Evolutionary conservation across 2,329 filamentous ascomycete genomes (phyloP).

Genomic region (Davidsoniella australis): DNA sequence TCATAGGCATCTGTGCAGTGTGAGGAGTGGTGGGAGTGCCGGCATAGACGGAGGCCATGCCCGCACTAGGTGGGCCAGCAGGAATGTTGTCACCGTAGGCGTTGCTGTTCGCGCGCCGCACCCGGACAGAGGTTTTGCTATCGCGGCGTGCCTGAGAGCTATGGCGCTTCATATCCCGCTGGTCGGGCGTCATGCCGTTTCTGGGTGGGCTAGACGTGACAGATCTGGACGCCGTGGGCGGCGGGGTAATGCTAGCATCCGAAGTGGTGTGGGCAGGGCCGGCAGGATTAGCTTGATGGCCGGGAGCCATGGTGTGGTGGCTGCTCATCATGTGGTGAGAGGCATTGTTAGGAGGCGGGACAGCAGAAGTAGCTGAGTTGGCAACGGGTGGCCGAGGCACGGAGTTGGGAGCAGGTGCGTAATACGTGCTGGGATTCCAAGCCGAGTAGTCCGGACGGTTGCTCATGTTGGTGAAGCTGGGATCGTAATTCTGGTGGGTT

Average conservation of each 20-base stretch:
- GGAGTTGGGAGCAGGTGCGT: background rate
- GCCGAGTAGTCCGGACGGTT: slow-evolving; percentile 10
- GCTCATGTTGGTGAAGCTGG: slow-evolving; percentile 11
- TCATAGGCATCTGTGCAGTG: slow-evolving; percentile 31
- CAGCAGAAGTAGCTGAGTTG: background rate
- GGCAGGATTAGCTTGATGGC: slow-evolving; percentile 7
- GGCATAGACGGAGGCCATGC: slow-evolving; percentile 7
- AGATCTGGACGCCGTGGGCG: slow-evolving; percentile 32
- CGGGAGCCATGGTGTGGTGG: slow-evolving; percentile 5
- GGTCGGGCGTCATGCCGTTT: slow-evolving; percentile 36
- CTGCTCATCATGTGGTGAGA: slow-evolving; percentile 10
- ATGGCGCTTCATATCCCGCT: slow-evolving; percentile 45
- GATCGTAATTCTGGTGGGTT: slow-evolving; percentile 8
- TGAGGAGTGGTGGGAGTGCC: slow-evolving; percentile 22
- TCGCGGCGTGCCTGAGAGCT: slow-evolving; percentile 41
- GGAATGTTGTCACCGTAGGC: slow-evolving; percentile 26
- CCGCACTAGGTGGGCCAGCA: slow-evolving; percentile 25
- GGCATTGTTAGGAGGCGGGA: slow-evolving; percentile 6
- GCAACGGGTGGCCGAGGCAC: background rate
- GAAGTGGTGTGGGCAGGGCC: slow-evolving; percentile 15
- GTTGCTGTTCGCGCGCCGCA: slow-evolving; percentile 32
- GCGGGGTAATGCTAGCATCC: slow-evolving; percentile 31
- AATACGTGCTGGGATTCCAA: slow-evolving; percentile 6
- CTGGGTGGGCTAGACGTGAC: slow-evolving; percentile 41
- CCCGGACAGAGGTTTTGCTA: slow-evolving; percentile 34